phyloP scores from a whole-genome alignment of 2,329 filamentous ascomycete species.

The Ilyonectria sp. region DNA sequence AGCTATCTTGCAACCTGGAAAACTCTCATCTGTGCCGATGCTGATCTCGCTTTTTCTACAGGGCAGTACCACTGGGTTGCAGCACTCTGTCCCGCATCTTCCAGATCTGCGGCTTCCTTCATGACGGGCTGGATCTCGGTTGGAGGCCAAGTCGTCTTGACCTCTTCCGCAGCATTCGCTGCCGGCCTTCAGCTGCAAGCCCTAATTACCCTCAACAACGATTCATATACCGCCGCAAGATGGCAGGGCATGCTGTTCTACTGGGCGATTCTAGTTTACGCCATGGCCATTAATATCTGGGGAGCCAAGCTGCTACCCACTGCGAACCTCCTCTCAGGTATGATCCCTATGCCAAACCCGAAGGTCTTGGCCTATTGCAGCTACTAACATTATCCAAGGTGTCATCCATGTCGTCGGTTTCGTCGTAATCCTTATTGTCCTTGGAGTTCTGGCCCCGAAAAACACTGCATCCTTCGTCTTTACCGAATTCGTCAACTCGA shows the following conservation, averaged over 20 bases:
- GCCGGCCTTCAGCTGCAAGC: slow-evolving; percentile 60
- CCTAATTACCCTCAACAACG: slow-evolving; percentile 59
- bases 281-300: slow-evolving; percentile 59
- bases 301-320: slow-evolving; percentile 55
- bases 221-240: slow-evolving; percentile 55
- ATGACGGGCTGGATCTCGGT: slow-evolving; percentile 53
- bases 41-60: background rate
- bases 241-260: slow-evolving; percentile 65
- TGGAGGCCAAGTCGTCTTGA: slow-evolving; percentile 61
- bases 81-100: slow-evolving; percentile 34
- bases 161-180: slow-evolving; percentile 64
- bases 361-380: background rate
- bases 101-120: slow-evolving; percentile 21
- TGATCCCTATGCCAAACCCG: background rate
- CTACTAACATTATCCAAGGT: slow-evolving; percentile 31
- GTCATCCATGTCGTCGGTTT: slow-evolving; percentile 48
- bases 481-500: slow-evolving; percentile 49
- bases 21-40: background rate
- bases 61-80: slow-evolving; percentile 44
- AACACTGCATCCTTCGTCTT: slow-evolving; percentile 51
- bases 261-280: slow-evolving; percentile 59
- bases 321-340: slow-evolving; percentile 49
- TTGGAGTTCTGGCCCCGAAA: slow-evolving; percentile 51
- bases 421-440: slow-evolving; percentile 45
- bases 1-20: background rate